Evolutionary conservation across 169 alveolate species (phyloP).

Genomic region (Babesia caballi): DNA sequence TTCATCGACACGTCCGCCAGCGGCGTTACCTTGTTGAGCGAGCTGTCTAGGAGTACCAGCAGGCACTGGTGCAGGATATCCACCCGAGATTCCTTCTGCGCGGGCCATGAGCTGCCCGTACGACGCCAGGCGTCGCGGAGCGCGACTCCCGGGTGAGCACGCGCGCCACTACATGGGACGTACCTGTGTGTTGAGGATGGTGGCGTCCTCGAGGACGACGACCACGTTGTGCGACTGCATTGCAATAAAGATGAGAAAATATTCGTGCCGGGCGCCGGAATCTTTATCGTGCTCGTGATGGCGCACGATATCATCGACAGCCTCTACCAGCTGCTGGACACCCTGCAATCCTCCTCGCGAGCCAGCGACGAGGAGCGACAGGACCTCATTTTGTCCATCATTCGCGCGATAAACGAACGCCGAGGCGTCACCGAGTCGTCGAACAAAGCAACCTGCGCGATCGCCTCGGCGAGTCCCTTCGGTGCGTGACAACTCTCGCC

Average conservation of each 20-base stretch:
- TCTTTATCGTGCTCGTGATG: conserved; percentile 9
- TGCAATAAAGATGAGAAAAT: neutral
- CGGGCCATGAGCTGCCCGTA: neutral
- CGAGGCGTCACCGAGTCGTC: conserved; percentile 18
- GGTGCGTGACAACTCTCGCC: too few species aligned
- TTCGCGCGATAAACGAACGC: conserved; percentile 13
- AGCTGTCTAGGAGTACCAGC: conserved; percentile 81
- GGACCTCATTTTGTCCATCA: neutral
- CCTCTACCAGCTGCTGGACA: conserved; percentile 41
- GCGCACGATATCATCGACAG: conserved; percentile 40
- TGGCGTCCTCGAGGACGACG: conserved; percentile 28
- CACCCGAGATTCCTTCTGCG: conserved; percentile 78
- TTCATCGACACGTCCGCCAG: neutral
- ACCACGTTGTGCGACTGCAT: conserved; percentile 7
- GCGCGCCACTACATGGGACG: conserved; percentile 17
- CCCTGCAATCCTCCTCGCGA: neutral
- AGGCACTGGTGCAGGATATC: conserved; percentile 87
- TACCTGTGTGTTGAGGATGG: conserved; percentile 25
- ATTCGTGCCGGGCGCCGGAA: neutral
- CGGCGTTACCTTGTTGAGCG: conserved; percentile 67
- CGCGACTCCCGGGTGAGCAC: neutral
- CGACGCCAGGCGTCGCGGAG: neutral
- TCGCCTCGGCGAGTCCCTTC: too few species aligned
- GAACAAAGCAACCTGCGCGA: too few species aligned
- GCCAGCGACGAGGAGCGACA: neutral